Conservation (phyloP, 768 basidiomycete genomes). For the Leucogyrophana mollusca region DNA sequence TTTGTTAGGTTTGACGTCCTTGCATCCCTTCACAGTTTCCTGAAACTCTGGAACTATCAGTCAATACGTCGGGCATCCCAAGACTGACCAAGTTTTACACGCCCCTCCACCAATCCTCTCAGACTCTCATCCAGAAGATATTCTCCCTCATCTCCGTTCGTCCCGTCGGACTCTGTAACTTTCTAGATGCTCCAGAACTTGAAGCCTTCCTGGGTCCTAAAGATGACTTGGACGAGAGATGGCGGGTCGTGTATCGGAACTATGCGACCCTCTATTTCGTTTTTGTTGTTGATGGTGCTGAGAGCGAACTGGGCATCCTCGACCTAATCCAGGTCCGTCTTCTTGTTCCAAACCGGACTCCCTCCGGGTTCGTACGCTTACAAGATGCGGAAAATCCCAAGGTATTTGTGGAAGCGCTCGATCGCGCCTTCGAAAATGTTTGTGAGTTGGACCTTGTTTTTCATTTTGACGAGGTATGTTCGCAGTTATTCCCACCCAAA, state of each 20-base stretch:
- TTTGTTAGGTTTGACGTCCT: slow-evolving; percentile 52
- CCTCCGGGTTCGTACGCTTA: not conserved
- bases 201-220: slow-evolving; percentile 65
- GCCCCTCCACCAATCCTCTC: slow-evolving; percentile 58
- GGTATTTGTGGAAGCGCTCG: slow-evolving; percentile 98
- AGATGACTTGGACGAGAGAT: slow-evolving; percentile 55
- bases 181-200: slow-evolving; percentile 89
- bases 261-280: slow-evolving; percentile 98
- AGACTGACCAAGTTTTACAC: slow-evolving; percentile 90
- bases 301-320: slow-evolving; percentile 94
- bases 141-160: slow-evolving; percentile 84
- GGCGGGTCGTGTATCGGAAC: slow-evolving; percentile 90
- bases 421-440: slow-evolving; percentile 95
- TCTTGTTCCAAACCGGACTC: not conserved
- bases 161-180: slow-evolving; percentile 87
- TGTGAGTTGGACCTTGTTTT: slow-evolving; percentile 98
- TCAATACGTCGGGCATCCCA: slow-evolving; percentile 90
- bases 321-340: slow-evolving; percentile 89
- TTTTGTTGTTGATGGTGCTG: slow-evolving; percentile 93
- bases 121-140: slow-evolving; percentile 81
- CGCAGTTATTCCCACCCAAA: not conserved
- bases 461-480: slow-evolving; percentile 91
- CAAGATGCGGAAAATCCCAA: slow-evolving; percentile 1
- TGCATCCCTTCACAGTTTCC: slow-evolving; percentile 15
- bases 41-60: slow-evolving; percentile 38